Percentiles rank a stretch among this genome's conserved stretches.
phyloP scores from a whole-genome alignment of 2,329 filamentous ascomycete species.

The Neofusicoccum sp. region DNA sequence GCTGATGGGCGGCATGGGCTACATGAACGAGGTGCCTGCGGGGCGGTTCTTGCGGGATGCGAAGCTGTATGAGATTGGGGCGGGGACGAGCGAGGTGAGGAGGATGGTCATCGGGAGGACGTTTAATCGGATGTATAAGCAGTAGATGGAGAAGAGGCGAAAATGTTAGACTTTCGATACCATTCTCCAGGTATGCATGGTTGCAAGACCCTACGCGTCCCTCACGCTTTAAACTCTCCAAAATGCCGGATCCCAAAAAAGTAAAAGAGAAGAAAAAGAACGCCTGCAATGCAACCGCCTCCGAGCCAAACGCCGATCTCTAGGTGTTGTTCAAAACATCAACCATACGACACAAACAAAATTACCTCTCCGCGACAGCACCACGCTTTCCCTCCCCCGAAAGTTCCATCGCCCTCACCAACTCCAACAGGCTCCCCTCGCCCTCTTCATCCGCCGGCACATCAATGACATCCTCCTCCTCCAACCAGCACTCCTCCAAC shows the following conservation, averaged over 20 bases:
- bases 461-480: constrained; percentile 30
- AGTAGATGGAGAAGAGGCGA: not conserved
- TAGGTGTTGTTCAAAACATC: no score
- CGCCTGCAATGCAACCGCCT: no score
- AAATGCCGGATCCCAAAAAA: no score
- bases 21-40: constrained; percentile 91
- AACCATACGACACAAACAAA: no score
- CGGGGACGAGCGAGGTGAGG: constrained; percentile 90
- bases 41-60: constrained; percentile 77
- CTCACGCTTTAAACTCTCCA: no score
- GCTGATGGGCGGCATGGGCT: constrained; percentile 90
- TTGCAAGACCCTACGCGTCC: no score
- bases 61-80: constrained; percentile 92
- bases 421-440: constrained; percentile 6
- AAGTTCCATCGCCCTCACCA: not conserved
- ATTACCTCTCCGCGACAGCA: no score
- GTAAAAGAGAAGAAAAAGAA: no score
- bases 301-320: no score
- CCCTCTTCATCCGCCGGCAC: not conserved
- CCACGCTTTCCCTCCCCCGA: not conserved
- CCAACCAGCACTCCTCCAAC: constrained; percentile 35
- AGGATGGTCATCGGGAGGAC: constrained; percentile 91
- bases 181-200: no score
- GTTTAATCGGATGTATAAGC: constrained; percentile 77
- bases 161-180: no score